Evolutionary conservation across 331 rosid genomes (phyloP).

Genomic region (Erythrophleum ivorense): DNA sequence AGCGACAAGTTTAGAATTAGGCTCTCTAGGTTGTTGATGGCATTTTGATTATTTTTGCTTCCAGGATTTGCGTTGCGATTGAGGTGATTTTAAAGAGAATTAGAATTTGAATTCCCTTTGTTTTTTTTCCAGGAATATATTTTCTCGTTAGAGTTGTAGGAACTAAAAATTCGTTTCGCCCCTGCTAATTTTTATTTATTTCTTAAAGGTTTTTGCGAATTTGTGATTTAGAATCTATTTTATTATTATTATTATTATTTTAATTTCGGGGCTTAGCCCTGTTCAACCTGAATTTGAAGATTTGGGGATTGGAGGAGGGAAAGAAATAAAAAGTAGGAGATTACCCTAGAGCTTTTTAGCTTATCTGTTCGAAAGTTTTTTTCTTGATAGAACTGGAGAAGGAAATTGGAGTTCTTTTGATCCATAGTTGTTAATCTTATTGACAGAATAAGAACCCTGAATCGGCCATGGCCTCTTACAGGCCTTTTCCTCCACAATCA

Average conservation of each 20-base stretch:
- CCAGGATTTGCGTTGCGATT: constrained; percentile 7
- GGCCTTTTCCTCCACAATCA: constrained; percentile 88
- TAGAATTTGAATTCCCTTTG: background rate
- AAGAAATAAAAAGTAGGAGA: background rate
- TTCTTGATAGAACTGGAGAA: background rate
- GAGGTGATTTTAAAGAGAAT: background rate
- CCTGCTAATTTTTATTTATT: background rate
- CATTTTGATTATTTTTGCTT: background rate
- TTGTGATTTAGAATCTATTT: background rate
- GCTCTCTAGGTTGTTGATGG: background rate
- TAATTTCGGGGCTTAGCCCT: constrained; percentile 36
- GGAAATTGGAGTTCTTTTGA: constrained; percentile 9
- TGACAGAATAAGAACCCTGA: constrained; percentile 1
- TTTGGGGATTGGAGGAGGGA: constrained; percentile 17
- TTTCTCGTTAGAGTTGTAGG: background rate
- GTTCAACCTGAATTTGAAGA: constrained; percentile 1
- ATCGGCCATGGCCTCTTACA: constrained; percentile 77
- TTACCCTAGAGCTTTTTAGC: constrained; percentile 37
- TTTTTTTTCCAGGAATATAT: background rate
- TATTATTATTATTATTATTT: background rate
- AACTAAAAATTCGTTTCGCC: background rate
- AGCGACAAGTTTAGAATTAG: background rate
- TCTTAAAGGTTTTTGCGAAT: background rate
- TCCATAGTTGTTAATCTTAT: constrained; percentile 19
- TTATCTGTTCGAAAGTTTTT: background rate